Conservation (phyloP, 345 rosid genomes). For the Dipteronia dyeriana region DNA sequence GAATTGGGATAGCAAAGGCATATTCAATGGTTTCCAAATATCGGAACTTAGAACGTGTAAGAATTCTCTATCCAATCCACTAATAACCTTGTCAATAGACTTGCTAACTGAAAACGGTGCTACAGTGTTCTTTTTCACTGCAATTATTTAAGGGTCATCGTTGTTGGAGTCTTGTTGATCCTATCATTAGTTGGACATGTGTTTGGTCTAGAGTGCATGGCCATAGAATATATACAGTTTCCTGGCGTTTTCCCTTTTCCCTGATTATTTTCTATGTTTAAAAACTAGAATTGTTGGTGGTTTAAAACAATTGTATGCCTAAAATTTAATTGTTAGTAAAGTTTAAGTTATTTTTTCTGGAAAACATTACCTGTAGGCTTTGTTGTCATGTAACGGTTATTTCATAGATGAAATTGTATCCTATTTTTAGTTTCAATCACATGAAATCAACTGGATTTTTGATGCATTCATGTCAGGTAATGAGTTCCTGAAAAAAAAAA, state of each 20-base stretch:
- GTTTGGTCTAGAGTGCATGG: slow-evolving; percentile 3
- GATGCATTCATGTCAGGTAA: not conserved
- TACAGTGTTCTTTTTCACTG: not conserved
- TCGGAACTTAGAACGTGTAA: slow-evolving; percentile 73
- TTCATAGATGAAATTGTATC: not conserved
- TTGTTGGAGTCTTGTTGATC: not conserved
- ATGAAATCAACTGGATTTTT: not conserved
- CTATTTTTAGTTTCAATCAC: not conserved
- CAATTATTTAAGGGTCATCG: not conserved
- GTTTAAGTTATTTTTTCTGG: not conserved
- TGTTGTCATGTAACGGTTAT: no score
- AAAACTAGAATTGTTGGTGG: not conserved
- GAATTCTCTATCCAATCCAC: slow-evolving; percentile 23
- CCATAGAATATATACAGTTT: not conserved
- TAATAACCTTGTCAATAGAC: not conserved
- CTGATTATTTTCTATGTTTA: not conserved
- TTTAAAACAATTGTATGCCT: not conserved
- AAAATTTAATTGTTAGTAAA: no score
- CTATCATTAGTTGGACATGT: not conserved
- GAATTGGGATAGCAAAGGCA: slow-evolving; percentile 84
- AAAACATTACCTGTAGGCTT: not conserved
- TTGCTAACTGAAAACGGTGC: not conserved
- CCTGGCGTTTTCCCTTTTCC: not conserved
- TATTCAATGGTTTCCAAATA: slow-evolving; percentile 70
- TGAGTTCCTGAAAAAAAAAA: not conserved